Percentiles rank a stretch among this genome's conserved stretches.
These are phyloP conservation scores for Dicorynia guianensis DNA, from an alignment of 306 rosid species.

Conservation along the genomic window DNA sequence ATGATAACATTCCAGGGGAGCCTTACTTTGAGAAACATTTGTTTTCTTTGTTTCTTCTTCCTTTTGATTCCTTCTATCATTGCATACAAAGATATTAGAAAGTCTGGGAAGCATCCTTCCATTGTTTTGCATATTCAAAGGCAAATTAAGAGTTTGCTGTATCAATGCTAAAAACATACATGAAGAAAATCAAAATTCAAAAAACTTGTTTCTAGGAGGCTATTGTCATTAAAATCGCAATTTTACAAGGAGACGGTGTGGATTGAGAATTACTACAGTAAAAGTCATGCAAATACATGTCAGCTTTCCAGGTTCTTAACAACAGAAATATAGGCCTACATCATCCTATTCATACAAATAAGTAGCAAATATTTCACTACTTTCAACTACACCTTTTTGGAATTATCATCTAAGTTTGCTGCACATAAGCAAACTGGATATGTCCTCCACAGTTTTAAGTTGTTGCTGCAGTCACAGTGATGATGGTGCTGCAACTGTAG, in stretches of 20 bases:
- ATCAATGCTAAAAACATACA: conserved; percentile 20
- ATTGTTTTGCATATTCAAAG: conserved; percentile 26
- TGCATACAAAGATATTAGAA: conserved; percentile 33
- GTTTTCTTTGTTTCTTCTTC: conserved; percentile 12
- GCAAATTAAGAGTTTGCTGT: conserved; percentile 7
- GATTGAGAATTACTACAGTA: neutral
- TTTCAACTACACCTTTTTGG: neutral
- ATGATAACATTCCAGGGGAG: conserved; percentile 81
- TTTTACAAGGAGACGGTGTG: neutral
- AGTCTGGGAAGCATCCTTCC: conserved; percentile 10
- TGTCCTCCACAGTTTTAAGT: neutral
- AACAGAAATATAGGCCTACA: neutral
- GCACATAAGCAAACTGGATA: conserved; percentile 3
- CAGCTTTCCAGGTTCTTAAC: neutral
- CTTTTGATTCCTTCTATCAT: conserved; percentile 39
- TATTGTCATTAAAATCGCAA: conserved; percentile 10
- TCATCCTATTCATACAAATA: conserved; percentile 4
- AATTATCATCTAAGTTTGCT: neutral
- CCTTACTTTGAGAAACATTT: conserved; percentile 82
- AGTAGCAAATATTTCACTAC: neutral
- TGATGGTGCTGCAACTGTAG: neutral
- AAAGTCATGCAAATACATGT: neutral
- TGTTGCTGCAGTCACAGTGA: neutral
- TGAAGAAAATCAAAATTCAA: neutral
- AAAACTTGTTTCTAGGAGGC: conserved; percentile 22